Base-by-base conservation (phyloP, 352 stramenopile genomes). In the Globisporangium splendens region DNA sequence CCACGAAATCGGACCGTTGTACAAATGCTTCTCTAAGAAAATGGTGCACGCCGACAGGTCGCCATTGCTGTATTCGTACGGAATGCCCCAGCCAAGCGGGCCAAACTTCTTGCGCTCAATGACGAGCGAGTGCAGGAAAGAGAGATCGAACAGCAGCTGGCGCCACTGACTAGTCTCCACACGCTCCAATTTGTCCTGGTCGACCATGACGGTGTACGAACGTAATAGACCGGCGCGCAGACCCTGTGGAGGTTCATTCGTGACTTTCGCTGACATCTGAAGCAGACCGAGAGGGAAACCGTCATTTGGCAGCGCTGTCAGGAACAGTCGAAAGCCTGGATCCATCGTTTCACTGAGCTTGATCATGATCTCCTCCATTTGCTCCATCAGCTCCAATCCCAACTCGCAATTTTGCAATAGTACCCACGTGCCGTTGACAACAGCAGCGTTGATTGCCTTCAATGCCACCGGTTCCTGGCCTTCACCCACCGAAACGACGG, bases 251-350 rank as follows among this genome's bases (percentile, higher is more conserved):
- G 96, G 96, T 57, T 99, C 96, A 61, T 99, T 99, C 7, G 97
- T 99, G 22, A 99, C 96, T 68, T 99, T 99, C 33, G 95, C 99
- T 44, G 91, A 98, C 96, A 99, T 99, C 70, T 99, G 97, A 47
- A 99, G 79, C 66, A 99, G 74, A 2, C 96, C 96, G 0, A 99
- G 70, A 6, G 97, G 97, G 71, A 99, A 99, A 56, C 98, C 83
- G 50, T 96, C 79, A 70, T 98, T 96, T 6, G 97, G 97, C 13
- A 98, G 75, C 39, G 97, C 96, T 8, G 97, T 99, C 51, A 99
- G 91, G 71, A 99, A 99, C 39, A 99, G 73, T 0, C 97, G 86
- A 68, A 99, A 99, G 64, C 91, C 93, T 2, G 88, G 88, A 59
- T 99, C 96, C 86, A 98, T 98, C 41, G 77, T 96, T 61, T 98